phyloP scores from a whole-genome alignment of 176 grass and related monocot genomes.

The Otatea glauca region DNA sequence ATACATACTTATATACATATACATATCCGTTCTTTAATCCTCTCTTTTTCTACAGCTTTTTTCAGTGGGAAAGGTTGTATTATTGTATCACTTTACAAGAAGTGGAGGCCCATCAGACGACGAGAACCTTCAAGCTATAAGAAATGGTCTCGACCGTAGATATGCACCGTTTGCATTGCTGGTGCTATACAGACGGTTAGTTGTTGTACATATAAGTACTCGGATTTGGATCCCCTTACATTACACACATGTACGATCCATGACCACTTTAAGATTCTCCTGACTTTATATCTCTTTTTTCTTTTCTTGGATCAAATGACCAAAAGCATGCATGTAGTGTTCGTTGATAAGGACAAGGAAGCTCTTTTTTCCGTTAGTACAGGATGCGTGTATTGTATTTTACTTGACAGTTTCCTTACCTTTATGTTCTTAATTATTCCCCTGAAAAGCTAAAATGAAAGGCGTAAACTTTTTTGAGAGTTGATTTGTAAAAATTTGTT shows the following conservation, averaged over 20 bases:
- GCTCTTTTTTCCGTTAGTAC: constrained; percentile 20
- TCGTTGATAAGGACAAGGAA: constrained; percentile 35
- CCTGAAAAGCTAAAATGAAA: not conserved
- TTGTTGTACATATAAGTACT: not conserved
- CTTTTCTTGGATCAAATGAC: constrained; percentile 24
- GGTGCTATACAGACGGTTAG: not conserved
- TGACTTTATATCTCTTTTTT: not conserved
- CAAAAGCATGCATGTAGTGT: constrained; percentile 23
- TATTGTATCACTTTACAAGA: constrained; percentile 31
- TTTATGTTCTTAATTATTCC: constrained; percentile 1
- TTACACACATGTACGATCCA: not conserved
- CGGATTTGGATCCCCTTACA: not conserved
- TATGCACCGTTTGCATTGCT: not conserved
- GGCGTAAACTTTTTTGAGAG: not conserved
- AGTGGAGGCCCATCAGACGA: not conserved
- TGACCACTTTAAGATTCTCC: too few relatives aligned
- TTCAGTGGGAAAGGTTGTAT: constrained; percentile 5
- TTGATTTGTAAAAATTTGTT: not conserved
- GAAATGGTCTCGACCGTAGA: not conserved
- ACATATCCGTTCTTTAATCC: not conserved
- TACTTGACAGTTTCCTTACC: not conserved
- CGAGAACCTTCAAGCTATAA: not conserved
- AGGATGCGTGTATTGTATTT: not conserved
- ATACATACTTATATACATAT: too few relatives aligned
- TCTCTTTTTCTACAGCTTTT: not conserved